Conservation (phyloP, 345 rosid species). For the Gossypium thurberi region DNA sequence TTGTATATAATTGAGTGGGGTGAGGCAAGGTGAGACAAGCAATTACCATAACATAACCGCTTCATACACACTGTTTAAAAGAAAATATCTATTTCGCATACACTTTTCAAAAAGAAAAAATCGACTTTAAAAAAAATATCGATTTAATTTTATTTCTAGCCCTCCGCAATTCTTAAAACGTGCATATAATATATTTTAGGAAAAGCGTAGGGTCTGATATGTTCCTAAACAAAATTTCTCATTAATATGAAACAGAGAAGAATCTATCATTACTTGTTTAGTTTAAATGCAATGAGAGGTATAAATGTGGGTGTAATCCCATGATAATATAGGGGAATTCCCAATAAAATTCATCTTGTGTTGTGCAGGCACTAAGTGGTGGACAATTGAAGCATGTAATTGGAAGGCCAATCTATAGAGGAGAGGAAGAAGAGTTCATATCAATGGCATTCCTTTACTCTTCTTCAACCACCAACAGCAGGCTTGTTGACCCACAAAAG, state of each 20-base stretch:
- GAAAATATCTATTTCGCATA: too few relatives aligned
- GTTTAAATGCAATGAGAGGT: neutral
- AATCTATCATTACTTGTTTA: neutral
- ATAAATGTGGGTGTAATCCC: neutral
- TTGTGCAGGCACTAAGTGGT: conserved; percentile 35
- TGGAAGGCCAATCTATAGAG: conserved; percentile 47
- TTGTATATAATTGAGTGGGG: too few relatives aligned
- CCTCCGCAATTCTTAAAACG: too few relatives aligned
- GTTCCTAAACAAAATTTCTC: too few relatives aligned
- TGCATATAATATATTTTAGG: too few relatives aligned
- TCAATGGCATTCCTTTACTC: conserved; percentile 51
- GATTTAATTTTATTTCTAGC: too few relatives aligned
- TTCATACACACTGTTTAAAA: too few relatives aligned
- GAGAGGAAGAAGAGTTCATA: conserved; percentile 31
- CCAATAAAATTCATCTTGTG: neutral
- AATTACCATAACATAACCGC: too few relatives aligned
- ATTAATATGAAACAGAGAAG: neutral
- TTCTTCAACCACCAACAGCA: conserved; percentile 21
- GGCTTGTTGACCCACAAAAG: neutral
- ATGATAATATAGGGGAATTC: neutral
- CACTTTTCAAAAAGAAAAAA: too few relatives aligned
- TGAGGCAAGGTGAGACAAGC: too few relatives aligned
- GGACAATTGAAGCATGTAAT: conserved; percentile 58
- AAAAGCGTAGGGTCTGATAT: too few relatives aligned
- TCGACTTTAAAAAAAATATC: too few relatives aligned